Evolutionary conservation across 2,329 filamentous ascomycete species (phyloP), one percentile per base, ranked within the genome.

Genomic region (Hypomyces perniciosus): DNA sequence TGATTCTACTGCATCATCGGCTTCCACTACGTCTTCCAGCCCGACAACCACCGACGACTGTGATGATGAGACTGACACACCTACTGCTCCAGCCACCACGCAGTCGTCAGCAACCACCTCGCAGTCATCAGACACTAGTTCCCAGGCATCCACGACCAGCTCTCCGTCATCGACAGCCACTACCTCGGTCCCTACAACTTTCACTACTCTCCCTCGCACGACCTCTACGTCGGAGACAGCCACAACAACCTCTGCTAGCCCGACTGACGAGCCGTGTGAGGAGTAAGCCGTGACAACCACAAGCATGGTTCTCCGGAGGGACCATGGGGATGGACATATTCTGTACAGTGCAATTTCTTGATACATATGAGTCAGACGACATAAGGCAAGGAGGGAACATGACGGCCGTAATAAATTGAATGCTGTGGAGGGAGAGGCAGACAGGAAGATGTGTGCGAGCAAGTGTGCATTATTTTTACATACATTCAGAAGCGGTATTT

Each of bases 181-280:
- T 8, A 26, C 28, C 29, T 35, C 9, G 7, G 6, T 38, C 31
- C 50, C 50, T 20, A 52, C 50, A 7, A 52, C 50, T 0, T 52
- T 52, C n/a, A 7, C 50, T 3, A 52, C 50, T 27, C n/a, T 52
- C 28, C 2, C 40, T 35, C 50, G 40, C 34, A 3, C 50, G 29
- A 26, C 45, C 9, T 8, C 20, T 2, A 29, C 46, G 2, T 40
- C 46, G 8, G 4, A 38, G 8, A 38, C 37, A 4, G 6, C n/a
- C 33, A 31, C 41, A 4, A 33, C 50, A 28, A 42, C 52, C n/a
- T 13, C 54, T n/a, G 37, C 57, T 33, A 42, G 26, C 27, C 28
- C 45, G 40, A 47, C 48, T 9, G 51, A 30, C 12, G 27, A 29
- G 29, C 13, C 13, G 12, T 42, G 38, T 26, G 13, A 9, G 6